phyloP scores from a whole-genome alignment of 1,284 basidiomycete species.

The Ustilago nuda region DNA sequence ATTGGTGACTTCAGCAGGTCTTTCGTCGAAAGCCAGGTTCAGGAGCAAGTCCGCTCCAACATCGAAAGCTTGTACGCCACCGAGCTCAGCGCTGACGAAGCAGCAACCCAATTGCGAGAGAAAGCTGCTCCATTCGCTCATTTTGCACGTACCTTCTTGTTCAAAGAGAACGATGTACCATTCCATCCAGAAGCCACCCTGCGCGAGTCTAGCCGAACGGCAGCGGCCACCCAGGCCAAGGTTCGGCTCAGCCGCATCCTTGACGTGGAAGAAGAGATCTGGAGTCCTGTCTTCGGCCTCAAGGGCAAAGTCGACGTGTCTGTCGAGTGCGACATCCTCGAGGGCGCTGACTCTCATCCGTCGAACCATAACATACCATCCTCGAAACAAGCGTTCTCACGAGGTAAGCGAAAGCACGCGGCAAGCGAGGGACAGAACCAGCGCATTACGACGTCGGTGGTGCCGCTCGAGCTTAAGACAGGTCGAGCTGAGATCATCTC shows the following conservation, averaged over 20 bases:
- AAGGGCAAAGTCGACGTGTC: conserved; percentile 96
- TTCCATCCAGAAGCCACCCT: conserved; percentile 46
- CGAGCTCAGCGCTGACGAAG: conserved; percentile 44
- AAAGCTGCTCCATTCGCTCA: conserved; percentile 53
- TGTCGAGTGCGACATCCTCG: conserved; percentile 73
- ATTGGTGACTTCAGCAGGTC: conserved; percentile 59
- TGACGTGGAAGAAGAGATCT: conserved; percentile 96
- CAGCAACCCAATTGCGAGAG: conserved; percentile 40
- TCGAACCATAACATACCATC: neutral
- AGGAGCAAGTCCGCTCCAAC: conserved; percentile 47
- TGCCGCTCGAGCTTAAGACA: conserved; percentile 95
- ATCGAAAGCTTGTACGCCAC: conserved; percentile 55
- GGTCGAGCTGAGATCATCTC: conserved; percentile 78
- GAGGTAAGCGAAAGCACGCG: neutral
- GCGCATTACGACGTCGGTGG: conserved; percentile 69
- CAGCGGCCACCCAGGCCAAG: conserved; percentile 12
- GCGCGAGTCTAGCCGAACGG: conserved; percentile 19
- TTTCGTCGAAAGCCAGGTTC: conserved; percentile 53
- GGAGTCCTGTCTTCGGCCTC: conserved; percentile 92
- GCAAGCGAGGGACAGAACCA: neutral
- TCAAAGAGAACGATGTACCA: conserved; percentile 17
- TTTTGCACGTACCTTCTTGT: conserved; percentile 57
- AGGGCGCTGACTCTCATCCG: conserved; percentile 49
- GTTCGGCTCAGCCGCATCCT: conserved; percentile 54
- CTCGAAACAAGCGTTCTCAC: conserved; percentile 18